A percentile compares a stretch with the other conserved stretches of the same genome.
Conservation (phyloP, 495 filamentous ascomycete species). For the Xylaria scruposa region DNA sequence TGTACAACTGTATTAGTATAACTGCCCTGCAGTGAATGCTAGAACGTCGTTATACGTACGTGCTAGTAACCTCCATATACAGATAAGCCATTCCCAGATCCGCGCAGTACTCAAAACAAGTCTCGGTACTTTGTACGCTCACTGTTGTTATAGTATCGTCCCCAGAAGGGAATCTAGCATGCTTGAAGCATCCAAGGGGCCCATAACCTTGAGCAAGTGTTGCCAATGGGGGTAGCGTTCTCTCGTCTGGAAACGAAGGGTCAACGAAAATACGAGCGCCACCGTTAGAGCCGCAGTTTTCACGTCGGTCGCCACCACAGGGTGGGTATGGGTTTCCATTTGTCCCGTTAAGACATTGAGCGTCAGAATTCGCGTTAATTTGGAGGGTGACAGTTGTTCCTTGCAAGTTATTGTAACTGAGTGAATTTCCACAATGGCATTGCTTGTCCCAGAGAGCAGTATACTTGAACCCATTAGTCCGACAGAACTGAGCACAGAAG, state of each 20-base stretch:
- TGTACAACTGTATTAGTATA: not conserved
- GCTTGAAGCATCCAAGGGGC: constrained; percentile 20
- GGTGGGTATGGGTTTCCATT: not conserved
- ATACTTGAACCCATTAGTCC: constrained; percentile 39
- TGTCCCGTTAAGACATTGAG: not conserved
- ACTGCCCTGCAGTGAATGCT: not conserved
- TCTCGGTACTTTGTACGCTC: not conserved
- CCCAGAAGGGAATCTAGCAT: constrained; percentile 8
- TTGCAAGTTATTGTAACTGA: not conserved
- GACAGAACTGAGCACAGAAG: constrained; percentile 35
- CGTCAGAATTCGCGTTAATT: not conserved
- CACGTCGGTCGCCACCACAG: constrained; percentile 15
- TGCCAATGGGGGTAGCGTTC: not conserved
- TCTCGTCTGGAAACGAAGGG: constrained; percentile 25
- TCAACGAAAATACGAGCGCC: constrained; percentile 22
- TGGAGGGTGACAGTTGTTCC: not conserved
- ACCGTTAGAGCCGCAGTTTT: constrained; percentile 20
- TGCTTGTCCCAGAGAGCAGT: constrained; percentile 30
- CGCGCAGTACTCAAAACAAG: constrained; percentile 11
- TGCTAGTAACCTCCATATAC: not conserved
- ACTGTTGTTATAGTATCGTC: not conserved
- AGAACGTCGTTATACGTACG: not conserved
- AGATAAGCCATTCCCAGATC: constrained; percentile 14
- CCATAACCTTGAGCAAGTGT: not conserved
- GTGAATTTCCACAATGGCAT: constrained; percentile 33